phyloP scores from a whole-genome alignment of 2,329 filamentous ascomycete species.

The Neophaeococcomyces aloes region DNA sequence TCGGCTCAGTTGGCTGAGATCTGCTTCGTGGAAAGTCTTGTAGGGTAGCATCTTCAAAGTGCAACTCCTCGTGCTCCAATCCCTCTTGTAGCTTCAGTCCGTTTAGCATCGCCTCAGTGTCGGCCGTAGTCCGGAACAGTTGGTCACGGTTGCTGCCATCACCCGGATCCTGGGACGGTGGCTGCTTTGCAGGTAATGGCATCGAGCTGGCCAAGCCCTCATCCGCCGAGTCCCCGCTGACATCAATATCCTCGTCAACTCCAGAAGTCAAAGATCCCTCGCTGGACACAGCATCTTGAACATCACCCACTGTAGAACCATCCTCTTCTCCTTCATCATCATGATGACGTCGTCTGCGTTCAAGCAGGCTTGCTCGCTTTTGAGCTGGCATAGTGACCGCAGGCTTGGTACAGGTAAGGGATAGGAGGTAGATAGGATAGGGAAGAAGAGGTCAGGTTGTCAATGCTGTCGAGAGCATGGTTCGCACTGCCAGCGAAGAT shows the following conservation, averaged over 20 bases:
- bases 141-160: no score
- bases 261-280: slow-evolving; percentile 50
- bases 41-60: slow-evolving; percentile 38
- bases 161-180: background rate
- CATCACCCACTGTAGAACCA: slow-evolving; percentile 38
- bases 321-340: slow-evolving; percentile 43
- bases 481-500: slow-evolving; percentile 6
- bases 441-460: slow-evolving; percentile 3
- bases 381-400: slow-evolving; percentile 30
- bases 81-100: slow-evolving; percentile 42
- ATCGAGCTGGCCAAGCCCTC: slow-evolving; percentile 23
- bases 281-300: slow-evolving; percentile 53
- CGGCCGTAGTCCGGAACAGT: slow-evolving; percentile 26
- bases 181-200: background rate
- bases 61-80: slow-evolving; percentile 34
- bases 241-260: slow-evolving; percentile 47
- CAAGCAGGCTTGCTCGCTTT: slow-evolving; percentile 34
- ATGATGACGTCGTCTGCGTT: slow-evolving; percentile 35
- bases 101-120: slow-evolving; percentile 53
- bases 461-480: slow-evolving; percentile 4
- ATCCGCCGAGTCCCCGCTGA: slow-evolving; percentile 39
- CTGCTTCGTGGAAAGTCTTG: background rate
- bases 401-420: background rate
- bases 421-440: background rate
- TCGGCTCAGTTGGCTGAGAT: slow-evolving; percentile 5